These are phyloP conservation scores for Triticum urartu DNA, from an alignment of 176 grass and related monocot genomes.

Conservation along the genomic window DNA sequence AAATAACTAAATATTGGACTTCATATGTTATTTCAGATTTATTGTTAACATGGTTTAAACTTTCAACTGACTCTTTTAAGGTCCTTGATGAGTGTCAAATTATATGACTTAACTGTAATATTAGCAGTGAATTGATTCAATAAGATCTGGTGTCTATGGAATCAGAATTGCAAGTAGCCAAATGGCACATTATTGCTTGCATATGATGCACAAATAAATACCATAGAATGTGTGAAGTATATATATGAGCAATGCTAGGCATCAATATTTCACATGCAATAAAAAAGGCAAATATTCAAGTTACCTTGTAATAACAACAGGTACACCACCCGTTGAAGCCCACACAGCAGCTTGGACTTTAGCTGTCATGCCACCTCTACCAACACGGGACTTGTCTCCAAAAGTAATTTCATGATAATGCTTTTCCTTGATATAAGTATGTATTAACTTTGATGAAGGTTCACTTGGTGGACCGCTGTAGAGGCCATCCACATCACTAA, in stretches of 20 bases:
- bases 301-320: conserved; percentile 92
- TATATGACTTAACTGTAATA: neutral
- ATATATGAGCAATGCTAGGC: neutral
- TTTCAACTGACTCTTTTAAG: neutral
- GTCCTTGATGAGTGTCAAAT: neutral
- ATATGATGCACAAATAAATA: neutral
- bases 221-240: neutral
- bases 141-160: neutral
- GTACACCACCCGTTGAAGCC: conserved; percentile 75
- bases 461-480: conserved; percentile 90
- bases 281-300: neutral
- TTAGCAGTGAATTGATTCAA: neutral
- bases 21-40: neutral
- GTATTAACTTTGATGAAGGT: conserved; percentile 74
- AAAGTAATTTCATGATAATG: conserved; percentile 87
- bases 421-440: conserved; percentile 90
- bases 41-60: neutral
- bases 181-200: neutral
- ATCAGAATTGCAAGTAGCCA: neutral
- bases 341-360: conserved; percentile 89
- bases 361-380: conserved; percentile 97
- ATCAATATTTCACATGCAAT: neutral
- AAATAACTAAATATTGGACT: neutral
- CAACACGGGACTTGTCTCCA: conserved; percentile 96
- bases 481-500: conserved; percentile 97